Percentiles rank a stretch among this genome's conserved stretches.
Conservation (phyloP, 495 filamentous ascomycete genomes). For the Lasiosphaeriaceae sp. region DNA sequence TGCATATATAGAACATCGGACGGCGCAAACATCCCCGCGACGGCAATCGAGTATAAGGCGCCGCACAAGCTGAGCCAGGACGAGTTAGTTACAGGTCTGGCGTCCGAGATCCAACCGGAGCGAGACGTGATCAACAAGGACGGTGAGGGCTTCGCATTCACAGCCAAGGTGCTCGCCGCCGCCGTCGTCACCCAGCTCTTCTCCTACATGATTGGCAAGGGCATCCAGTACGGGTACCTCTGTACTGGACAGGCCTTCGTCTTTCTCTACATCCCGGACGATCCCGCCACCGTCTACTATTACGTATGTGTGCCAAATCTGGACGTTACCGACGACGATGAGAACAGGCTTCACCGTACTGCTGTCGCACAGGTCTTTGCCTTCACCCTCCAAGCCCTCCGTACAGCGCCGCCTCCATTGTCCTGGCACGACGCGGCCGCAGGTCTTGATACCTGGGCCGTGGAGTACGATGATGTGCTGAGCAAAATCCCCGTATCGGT, state of each 20-base stretch:
- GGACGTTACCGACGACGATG: slow-evolving; percentile 34
- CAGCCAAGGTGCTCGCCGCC: slow-evolving; percentile 26
- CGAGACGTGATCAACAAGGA: slow-evolving; percentile 30
- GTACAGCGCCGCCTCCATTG: slow-evolving; percentile 27
- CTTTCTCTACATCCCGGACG: slow-evolving; percentile 43
- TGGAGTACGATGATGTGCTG: slow-evolving; percentile 36
- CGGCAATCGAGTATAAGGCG: slow-evolving; percentile 42
- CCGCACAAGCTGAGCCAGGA: slow-evolving; percentile 39
- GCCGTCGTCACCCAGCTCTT: slow-evolving; percentile 46
- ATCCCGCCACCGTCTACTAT: slow-evolving; percentile 38
- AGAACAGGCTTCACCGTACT: slow-evolving; percentile 37
- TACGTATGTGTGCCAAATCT: slow-evolving; percentile 34
- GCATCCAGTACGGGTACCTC: slow-evolving; percentile 43
- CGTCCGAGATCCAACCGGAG: slow-evolving; percentile 24
- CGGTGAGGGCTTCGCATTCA: slow-evolving; percentile 19
- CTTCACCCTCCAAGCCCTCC: slow-evolving; percentile 44
- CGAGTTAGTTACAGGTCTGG: slow-evolving; percentile 24
- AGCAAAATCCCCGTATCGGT: slow-evolving; percentile 25
- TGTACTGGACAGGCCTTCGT: slow-evolving; percentile 44
- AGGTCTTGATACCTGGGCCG: slow-evolving; percentile 32
- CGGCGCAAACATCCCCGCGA: slow-evolving; percentile 23
- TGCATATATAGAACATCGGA: slow-evolving; percentile 36
- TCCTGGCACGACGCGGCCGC: slow-evolving; percentile 36
- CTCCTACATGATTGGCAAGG: slow-evolving; percentile 45
- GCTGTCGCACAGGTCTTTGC: slow-evolving; percentile 45